Conservation (phyloP, 2,329 filamentous ascomycete species). For the Anisogramma anomala region DNA sequence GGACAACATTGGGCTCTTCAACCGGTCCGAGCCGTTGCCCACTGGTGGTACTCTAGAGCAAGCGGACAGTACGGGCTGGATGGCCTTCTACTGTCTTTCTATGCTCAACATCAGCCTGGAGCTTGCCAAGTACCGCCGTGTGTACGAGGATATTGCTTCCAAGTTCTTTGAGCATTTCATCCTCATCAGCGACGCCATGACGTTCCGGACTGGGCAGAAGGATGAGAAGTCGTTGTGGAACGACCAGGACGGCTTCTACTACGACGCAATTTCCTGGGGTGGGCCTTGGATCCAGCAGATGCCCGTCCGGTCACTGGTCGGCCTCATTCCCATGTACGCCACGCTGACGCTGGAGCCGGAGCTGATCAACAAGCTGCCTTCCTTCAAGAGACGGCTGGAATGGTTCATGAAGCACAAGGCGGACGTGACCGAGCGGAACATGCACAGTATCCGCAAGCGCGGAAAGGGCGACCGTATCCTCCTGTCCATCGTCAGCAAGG, state of each 20-base stretch:
- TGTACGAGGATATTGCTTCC: slow-evolving; percentile 91
- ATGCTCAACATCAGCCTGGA: slow-evolving; percentile 97
- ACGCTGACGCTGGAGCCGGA: slow-evolving; percentile 89
- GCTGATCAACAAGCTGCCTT: slow-evolving; percentile 79
- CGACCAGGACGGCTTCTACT: slow-evolving; percentile 94
- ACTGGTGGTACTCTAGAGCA: slow-evolving; percentile 91
- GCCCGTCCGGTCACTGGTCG: slow-evolving; percentile 82
- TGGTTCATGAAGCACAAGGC: slow-evolving; percentile 88
- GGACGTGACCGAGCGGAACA: slow-evolving; percentile 84
- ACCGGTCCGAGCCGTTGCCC: slow-evolving; percentile 86
- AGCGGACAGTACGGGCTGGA: slow-evolving; percentile 96
- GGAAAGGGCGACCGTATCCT: slow-evolving; percentile 84
- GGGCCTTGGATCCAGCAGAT: slow-evolving; percentile 89
- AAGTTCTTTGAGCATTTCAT: slow-evolving; percentile 99
- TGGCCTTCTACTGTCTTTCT: slow-evolving; percentile 92
- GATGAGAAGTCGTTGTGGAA: slow-evolving; percentile 87
- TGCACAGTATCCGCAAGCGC: slow-evolving; percentile 81
- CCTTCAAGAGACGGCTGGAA: slow-evolving; percentile 83
- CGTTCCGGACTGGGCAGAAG: slow-evolving; percentile 57
- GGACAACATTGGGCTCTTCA: slow-evolving; percentile 96
- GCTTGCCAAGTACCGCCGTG: slow-evolving; percentile 86
- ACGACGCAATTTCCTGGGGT: slow-evolving; percentile 94
- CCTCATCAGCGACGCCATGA: slow-evolving; percentile 96
- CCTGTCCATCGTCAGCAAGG: slow-evolving; percentile 82
- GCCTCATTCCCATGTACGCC: slow-evolving; percentile 85